Base-by-base conservation (phyloP, 1,284 basidiomycete species). In the Tranzscheliella williamsii region DNA sequence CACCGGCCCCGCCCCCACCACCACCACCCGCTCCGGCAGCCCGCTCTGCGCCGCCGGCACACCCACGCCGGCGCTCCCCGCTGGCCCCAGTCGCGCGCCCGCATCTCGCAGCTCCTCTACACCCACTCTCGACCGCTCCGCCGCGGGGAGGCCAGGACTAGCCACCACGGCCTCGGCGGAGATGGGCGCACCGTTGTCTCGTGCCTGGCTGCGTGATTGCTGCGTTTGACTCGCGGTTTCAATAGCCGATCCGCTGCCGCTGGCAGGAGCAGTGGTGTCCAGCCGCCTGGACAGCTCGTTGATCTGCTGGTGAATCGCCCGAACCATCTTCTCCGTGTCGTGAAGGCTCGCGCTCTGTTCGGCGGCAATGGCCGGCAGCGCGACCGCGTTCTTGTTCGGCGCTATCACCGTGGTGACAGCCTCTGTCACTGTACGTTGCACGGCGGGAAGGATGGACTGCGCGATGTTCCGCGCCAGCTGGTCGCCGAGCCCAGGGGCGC, bases 1-100 rank as follows among this genome's bases (percentile, higher is more conserved):
- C 5, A 98, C 94, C 8, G 94, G 92, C 0, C 94, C 94, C 36
- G 88, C 94, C 33, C 94, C 94, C 20, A 84, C 80, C 40, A 84
- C 78, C 26, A 82, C 78, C 1, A 78, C 80, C 47, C 27, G 53
- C 33, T 58, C 56, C 15, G 62, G 62, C 2, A 65, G 44, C 16
- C 30, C 18, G 48, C 51, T 34, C 47, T 53, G 37, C 41, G 46
- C 1, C 38, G 22, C 11, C 49, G 27, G 27, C 9, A 29, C n/a
- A n/a, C 11, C 27, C 9, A n/a, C 9, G n/a, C 27, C 27, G n/a
- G 27, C 27, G n/a, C 11, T 29, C n/a, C n/a, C 78, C 1, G 78
- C 80, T 46, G 24, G 53, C 33, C 56, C 56, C 15, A 56, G 62
- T 2, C 60, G 44, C 16, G 29, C 18, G 48, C 51, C 37, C 47